Conservation (phyloP, 345 rosid genomes). For the Bruguiera sexangula region DNA sequence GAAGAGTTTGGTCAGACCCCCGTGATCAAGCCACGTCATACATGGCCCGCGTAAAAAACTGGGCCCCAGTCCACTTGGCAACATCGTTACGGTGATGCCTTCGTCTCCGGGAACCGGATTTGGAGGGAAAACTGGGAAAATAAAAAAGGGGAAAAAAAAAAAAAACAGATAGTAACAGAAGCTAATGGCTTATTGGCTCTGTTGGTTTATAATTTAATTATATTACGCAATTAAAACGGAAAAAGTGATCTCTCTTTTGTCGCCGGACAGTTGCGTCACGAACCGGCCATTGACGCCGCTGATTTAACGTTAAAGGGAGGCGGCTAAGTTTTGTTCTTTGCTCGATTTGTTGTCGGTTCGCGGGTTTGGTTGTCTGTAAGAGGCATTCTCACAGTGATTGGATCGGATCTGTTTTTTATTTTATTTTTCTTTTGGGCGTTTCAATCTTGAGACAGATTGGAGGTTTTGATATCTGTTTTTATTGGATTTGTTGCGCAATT, state of each 20-base stretch:
- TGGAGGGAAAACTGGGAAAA: slow-evolving; percentile 38
- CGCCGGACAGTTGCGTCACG: slow-evolving; percentile 48
- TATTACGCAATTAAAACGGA: not conserved
- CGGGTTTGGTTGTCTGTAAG: slow-evolving; percentile 5
- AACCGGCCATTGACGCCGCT: slow-evolving; percentile 15
- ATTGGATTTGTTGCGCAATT: slow-evolving; percentile 14
- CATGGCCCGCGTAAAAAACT: not conserved
- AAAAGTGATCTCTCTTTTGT: slow-evolving; percentile 2
- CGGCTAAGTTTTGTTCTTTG: slow-evolving; percentile 14
- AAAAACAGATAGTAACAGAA: not conserved
- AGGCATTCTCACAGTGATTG: not conserved
- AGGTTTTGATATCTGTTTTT: slow-evolving; percentile 16
- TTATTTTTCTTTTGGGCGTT: slow-evolving; percentile 13
- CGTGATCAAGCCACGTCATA: slow-evolving; percentile 20
- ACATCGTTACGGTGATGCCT: not conserved
- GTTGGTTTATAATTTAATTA: slow-evolving; percentile 4
- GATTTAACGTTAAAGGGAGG: not conserved
- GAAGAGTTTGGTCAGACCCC: not conserved
- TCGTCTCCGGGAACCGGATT: slow-evolving; percentile 12
- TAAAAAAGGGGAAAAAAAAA: not conserved
- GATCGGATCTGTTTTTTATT: slow-evolving; percentile 53
- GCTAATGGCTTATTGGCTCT: slow-evolving; percentile 10
- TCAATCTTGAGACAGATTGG: slow-evolving; percentile 28
- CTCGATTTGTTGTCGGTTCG: not conserved
- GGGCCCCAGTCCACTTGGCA: slow-evolving; percentile 20